Conservation (phyloP, 1,139 yeast genomes). For the Eremothecium cymbalariae region DNA sequence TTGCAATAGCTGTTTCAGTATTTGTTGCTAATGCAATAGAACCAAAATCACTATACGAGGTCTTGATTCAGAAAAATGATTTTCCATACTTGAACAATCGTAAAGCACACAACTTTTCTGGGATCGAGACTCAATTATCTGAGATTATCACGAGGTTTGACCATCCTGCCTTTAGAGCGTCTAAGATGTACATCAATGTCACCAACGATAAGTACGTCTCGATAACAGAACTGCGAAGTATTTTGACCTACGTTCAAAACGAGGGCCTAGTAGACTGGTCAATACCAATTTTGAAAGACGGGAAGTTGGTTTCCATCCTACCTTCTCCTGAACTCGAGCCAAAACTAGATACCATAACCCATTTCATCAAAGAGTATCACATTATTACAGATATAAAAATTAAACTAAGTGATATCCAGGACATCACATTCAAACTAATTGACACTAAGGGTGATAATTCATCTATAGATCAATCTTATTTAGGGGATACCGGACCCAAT, state of each 20-base stretch:
- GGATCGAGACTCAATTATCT: slow-evolving; percentile 35
- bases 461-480: too few species aligned
- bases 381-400: slow-evolving; percentile 34
- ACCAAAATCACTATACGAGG: slow-evolving; percentile 46
- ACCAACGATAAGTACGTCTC: slow-evolving; percentile 36
- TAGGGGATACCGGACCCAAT: too few species aligned
- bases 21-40: slow-evolving; percentile 52
- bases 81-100: slow-evolving; percentile 47
- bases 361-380: slow-evolving; percentile 30
- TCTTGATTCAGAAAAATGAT: slow-evolving; percentile 42
- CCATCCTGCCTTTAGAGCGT: neutral
- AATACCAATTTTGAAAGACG: slow-evolving; percentile 39
- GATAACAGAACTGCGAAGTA: slow-evolving; percentile 32
- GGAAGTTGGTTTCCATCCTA: slow-evolving; percentile 41
- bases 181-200: slow-evolving; percentile 33
- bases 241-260: slow-evolving; percentile 35
- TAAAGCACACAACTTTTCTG: slow-evolving; percentile 30
- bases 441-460: neutral
- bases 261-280: slow-evolving; percentile 48
- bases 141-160: slow-evolving; percentile 34
- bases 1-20: slow-evolving; percentile 50
- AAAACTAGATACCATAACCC: slow-evolving; percentile 41
- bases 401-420: slow-evolving; percentile 24
- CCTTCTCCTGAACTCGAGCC: slow-evolving; percentile 49
- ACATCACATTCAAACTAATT: slow-evolving; percentile 11